A percentile compares a stretch with the other conserved stretches of the same genome.
phyloP scores from a whole-genome alignment of 2,329 filamentous ascomycete species.

The Aspergillus fructus region DNA sequence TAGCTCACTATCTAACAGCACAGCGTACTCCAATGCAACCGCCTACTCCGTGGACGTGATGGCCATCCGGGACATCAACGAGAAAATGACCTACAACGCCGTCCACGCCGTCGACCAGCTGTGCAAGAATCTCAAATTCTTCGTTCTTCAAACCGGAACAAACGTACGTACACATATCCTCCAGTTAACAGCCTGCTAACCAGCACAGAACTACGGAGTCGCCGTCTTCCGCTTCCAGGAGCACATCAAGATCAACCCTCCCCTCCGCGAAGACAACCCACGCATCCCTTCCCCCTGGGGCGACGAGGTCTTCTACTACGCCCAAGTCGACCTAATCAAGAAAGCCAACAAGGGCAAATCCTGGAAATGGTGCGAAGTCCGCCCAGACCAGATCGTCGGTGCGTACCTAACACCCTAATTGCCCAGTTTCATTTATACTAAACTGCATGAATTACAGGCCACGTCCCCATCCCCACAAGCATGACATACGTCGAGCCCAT shows the following conservation, averaged over 20 bases:
- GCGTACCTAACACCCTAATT: background rate
- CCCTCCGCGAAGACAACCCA: constrained; percentile 40
- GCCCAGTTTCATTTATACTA: background rate
- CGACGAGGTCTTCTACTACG: constrained; percentile 49
- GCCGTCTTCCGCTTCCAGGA: constrained; percentile 25
- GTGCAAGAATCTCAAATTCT: constrained; percentile 39
- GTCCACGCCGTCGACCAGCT: constrained; percentile 40
- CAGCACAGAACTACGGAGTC: constrained; percentile 27
- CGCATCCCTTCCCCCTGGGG: constrained; percentile 45
- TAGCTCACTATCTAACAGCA: background rate
- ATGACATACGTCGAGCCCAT: constrained; percentile 45
- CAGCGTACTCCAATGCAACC: constrained; percentile 21
- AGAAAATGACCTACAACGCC: constrained; percentile 40
- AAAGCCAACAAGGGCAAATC: constrained; percentile 36
- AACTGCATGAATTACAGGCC: constrained; percentile 23
- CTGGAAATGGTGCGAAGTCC: constrained; percentile 48
- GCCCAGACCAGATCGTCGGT: constrained; percentile 44
- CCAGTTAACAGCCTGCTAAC: constrained; percentile 16
- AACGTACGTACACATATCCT: constrained; percentile 27
- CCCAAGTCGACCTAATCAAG: constrained; percentile 44
- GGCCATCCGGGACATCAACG: constrained; percentile 38
- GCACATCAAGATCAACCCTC: constrained; percentile 29
- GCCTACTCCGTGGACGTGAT: constrained; percentile 40
- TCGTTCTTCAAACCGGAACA: constrained; percentile 44
- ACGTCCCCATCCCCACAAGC: constrained; percentile 46